These are phyloP conservation scores for Syncephalis plumigaleata DNA, from an alignment of 371 early-diverging fungal species.

Conservation along the genomic window DNA sequence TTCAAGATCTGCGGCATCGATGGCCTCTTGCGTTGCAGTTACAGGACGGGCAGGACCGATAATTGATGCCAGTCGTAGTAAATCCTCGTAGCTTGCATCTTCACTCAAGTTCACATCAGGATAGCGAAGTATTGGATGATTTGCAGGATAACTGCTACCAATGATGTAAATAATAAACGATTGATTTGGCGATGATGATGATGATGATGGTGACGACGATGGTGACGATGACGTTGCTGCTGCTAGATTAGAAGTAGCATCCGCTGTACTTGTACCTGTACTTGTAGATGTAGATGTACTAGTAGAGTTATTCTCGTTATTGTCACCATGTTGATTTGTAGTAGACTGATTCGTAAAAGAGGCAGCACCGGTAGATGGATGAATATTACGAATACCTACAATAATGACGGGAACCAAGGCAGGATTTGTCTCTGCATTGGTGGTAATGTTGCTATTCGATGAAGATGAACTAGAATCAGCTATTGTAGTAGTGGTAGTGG, in stretches of 20 bases:
- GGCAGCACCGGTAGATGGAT: neutral
- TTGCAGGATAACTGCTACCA: constrained; percentile 9
- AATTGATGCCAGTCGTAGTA: constrained; percentile 26
- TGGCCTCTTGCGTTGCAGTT: constrained; percentile 25
- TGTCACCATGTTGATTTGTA: neutral
- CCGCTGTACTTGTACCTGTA: neutral
- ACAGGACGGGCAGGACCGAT: constrained; percentile 38
- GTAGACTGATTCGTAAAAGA: neutral
- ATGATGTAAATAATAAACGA: constrained; percentile 9
- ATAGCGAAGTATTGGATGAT: constrained; percentile 7
- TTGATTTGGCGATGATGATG: constrained; percentile 4
- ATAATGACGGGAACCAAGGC: constrained; percentile 10
- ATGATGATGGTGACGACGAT: neutral
- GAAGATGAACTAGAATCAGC: too few relatives aligned
- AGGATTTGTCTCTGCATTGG: neutral
- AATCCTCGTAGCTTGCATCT: constrained; percentile 28
- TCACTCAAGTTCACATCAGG: constrained; percentile 4
- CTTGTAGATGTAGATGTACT: neutral
- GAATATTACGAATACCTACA: constrained; percentile 9
- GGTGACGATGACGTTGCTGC: neutral
- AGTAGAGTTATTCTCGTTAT: neutral
- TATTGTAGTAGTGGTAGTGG: too few relatives aligned
- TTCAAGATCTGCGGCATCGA: constrained; percentile 19
- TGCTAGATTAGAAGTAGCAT: neutral
- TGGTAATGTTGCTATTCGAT: neutral